Evolutionary conservation across 2,329 filamentous ascomycete species (phyloP).

Genomic region (Cordyceps militaris): DNA sequence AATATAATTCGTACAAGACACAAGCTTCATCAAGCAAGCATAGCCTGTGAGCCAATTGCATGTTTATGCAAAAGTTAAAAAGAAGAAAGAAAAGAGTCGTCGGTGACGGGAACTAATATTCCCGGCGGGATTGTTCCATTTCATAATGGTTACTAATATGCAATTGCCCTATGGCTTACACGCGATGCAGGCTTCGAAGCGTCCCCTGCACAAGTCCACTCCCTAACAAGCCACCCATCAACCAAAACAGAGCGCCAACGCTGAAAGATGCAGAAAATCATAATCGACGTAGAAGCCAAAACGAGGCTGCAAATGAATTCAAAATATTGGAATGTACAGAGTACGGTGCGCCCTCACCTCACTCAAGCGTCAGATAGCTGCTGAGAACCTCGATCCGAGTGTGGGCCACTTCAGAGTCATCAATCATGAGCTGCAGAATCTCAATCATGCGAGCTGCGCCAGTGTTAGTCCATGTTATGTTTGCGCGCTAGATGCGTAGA

Average conservation of each 20-base stretch:
- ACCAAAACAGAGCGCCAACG: conserved; percentile 14
- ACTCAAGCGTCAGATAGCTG: conserved; percentile 37
- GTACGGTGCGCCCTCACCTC: neutral
- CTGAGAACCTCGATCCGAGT: conserved; percentile 53
- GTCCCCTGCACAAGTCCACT: neutral
- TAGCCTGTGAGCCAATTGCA: neutral
- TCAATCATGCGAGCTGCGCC: conserved; percentile 53
- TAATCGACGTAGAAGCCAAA: neutral
- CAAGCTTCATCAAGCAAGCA: neutral
- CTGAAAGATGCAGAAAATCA: conserved; percentile 10
- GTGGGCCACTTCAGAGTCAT: conserved; percentile 51
- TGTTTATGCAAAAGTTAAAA: neutral
- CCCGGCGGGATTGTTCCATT: neutral
- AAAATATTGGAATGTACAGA: neutral
- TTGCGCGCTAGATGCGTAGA: neutral
- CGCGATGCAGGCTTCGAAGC: neutral
- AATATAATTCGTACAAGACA: neutral
- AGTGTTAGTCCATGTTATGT: conserved; percentile 5
- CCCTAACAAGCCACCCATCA: conserved; percentile 6
- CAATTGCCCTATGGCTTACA: conserved; percentile 6
- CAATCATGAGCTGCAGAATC: conserved; percentile 53
- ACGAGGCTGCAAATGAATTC: neutral
- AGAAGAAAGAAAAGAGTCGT: neutral
- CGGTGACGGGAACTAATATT: neutral
- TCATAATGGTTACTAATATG: neutral